phyloP scores from a whole-genome alignment of 768 basidiomycete genomes.

The Phanerochaete carnosa region DNA sequence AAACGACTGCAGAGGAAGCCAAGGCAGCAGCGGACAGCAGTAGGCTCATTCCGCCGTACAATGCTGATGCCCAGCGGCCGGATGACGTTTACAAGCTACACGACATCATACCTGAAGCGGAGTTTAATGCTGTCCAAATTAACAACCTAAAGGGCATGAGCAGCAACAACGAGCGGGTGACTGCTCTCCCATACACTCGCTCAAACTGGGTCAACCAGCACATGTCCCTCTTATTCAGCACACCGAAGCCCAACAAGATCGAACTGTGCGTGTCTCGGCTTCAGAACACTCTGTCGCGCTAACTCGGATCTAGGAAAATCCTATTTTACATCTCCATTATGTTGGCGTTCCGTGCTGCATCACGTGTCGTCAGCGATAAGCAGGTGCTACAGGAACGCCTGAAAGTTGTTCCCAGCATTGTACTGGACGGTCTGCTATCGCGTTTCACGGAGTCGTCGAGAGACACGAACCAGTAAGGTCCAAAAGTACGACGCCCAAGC shows the following conservation, averaged over 20 bases:
- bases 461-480: slow-evolving; percentile 59
- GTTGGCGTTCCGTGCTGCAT: slow-evolving; percentile 59
- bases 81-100: slow-evolving; percentile 74
- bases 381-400: slow-evolving; percentile 56
- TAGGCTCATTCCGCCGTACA: slow-evolving; percentile 75
- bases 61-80: slow-evolving; percentile 61
- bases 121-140: slow-evolving; percentile 70
- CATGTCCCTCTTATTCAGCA: slow-evolving; percentile 38
- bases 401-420: slow-evolving; percentile 50
- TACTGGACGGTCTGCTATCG: slow-evolving; percentile 71
- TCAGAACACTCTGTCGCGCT: neutral
- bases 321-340: slow-evolving; percentile 82
- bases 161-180: slow-evolving; percentile 44
- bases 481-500: neutral
- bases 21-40: slow-evolving; percentile 58
- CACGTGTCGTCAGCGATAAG: slow-evolving; percentile 43
- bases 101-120: slow-evolving; percentile 74
- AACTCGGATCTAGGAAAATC: slow-evolving; percentile 44
- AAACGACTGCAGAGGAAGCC: slow-evolving; percentile 53
- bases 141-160: slow-evolving; percentile 50
- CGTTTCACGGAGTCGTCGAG: slow-evolving; percentile 78
- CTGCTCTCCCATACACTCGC: slow-evolving; percentile 57
- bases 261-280: slow-evolving; percentile 47
- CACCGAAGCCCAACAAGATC: slow-evolving; percentile 52
- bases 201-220: slow-evolving; percentile 75